These are phyloP conservation scores for Saturnispora galanensis DNA, from an alignment of 805 yeast species.

Conservation along the genomic window DNA sequence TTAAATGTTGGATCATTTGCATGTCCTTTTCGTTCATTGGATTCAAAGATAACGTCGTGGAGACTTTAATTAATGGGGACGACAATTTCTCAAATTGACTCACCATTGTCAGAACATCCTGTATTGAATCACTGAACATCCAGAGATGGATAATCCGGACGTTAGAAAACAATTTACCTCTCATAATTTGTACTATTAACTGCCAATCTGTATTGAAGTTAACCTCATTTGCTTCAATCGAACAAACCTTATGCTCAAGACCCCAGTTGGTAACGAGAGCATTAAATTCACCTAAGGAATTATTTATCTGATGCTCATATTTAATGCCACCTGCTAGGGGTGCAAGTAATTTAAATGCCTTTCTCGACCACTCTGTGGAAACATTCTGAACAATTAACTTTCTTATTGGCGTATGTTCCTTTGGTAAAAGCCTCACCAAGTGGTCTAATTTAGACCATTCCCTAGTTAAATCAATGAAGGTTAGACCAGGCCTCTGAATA, in stretches of 20 bases:
- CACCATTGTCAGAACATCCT: background rate
- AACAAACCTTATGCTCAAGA: background rate
- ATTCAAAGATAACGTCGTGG: conserved; percentile 5
- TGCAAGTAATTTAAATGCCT: conserved; percentile 2
- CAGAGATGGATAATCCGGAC: conserved; percentile 1
- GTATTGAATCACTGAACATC: conserved; percentile 4
- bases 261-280: background rate
- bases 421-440: background rate
- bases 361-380: background rate
- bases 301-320: conserved; percentile 5
- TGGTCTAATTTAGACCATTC: background rate
- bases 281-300: background rate
- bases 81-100: background rate
- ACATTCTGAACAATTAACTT: conserved; percentile 4
- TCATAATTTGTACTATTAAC: background rate
- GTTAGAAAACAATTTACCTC: background rate
- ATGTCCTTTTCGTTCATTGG: conserved; percentile 3
- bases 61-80: background rate
- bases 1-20: conserved; percentile 1
- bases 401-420: background rate
- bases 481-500: conserved; percentile 2
- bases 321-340: background rate
- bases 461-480: conserved; percentile 3
- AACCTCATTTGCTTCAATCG: conserved; percentile 3
- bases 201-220: background rate